A percentile compares a stretch with the other conserved stretches of the same genome.
These are phyloP conservation scores for Coemansia sp. DNA, from an alignment of 192 early-diverging fungal genomes.

Conservation along the genomic window DNA sequence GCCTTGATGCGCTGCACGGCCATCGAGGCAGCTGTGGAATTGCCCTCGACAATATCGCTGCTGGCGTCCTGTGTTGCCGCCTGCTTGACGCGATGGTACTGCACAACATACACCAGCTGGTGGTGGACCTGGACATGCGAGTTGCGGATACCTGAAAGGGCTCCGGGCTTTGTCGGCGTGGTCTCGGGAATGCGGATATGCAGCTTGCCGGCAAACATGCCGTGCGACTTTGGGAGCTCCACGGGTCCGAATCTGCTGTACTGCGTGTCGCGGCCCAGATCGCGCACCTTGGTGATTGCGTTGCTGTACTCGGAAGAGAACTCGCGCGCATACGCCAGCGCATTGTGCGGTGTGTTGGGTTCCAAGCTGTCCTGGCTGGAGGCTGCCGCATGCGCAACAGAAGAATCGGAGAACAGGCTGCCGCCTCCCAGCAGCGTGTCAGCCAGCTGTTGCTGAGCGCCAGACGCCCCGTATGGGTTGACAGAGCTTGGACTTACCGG, in stretches of 20 bases:
- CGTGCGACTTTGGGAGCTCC: conserved; percentile 12
- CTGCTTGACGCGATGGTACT: conserved; percentile 17
- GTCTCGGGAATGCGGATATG: conserved; percentile 9
- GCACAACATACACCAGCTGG: conserved; percentile 46
- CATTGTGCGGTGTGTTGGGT: conserved; percentile 16
- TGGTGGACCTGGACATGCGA: conserved; percentile 51
- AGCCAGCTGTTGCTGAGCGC: background rate
- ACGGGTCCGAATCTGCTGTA: background rate
- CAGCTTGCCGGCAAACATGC: conserved; percentile 12
- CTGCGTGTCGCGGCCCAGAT: conserved; percentile 9
- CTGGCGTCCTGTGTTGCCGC: background rate
- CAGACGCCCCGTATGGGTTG: background rate
- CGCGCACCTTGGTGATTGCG: conserved; percentile 35
- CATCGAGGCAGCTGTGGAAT: background rate
- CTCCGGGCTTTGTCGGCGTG: background rate
- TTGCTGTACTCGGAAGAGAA: conserved; percentile 28
- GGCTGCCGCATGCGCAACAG: background rate
- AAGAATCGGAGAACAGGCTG: background rate
- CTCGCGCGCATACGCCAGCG: conserved; percentile 27
- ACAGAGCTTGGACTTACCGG: background rate
- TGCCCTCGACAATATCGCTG: conserved; percentile 1
- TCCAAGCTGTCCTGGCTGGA: conserved; percentile 34
- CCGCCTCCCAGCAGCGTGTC: background rate
- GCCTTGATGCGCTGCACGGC: conserved; percentile 23
- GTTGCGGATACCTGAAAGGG: conserved; percentile 32